These are phyloP conservation scores for Epichloe aotearoae DNA, from an alignment of 2,329 filamentous ascomycete species.

Conservation along the genomic window DNA sequence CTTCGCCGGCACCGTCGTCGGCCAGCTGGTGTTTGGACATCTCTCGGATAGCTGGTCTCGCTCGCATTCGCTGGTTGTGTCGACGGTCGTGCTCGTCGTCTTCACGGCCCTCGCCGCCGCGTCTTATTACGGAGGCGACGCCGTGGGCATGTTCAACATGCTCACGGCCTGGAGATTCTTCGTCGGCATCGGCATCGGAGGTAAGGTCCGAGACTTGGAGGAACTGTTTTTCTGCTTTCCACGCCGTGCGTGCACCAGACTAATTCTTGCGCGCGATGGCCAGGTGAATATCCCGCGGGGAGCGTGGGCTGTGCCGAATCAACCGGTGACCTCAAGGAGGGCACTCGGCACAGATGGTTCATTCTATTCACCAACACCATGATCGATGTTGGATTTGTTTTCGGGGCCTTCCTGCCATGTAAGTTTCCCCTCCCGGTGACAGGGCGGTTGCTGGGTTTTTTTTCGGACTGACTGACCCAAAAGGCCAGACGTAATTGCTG, in stretches of 20 bases:
- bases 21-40: constrained; percentile 69
- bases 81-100: constrained; percentile 70
- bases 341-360: constrained; percentile 78
- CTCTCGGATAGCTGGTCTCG: constrained; percentile 75
- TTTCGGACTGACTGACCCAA: background rate
- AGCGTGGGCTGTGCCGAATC: constrained; percentile 67
- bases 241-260: too few relatives aligned
- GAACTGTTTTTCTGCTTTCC: too few relatives aligned
- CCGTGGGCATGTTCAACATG: constrained; percentile 58
- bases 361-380: constrained; percentile 81
- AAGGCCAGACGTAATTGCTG: constrained; percentile 33
- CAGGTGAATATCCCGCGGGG: constrained; percentile 66
- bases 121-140: constrained; percentile 60
- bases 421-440: constrained; percentile 1
- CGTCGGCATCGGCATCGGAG: constrained; percentile 65
- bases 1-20: constrained; percentile 75
- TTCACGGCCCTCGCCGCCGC: constrained; percentile 72
- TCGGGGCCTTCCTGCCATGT: constrained; percentile 63
- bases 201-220: constrained; percentile 15
- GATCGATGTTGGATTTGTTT: constrained; percentile 73
- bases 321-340: constrained; percentile 66
- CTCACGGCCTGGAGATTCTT: constrained; percentile 79
- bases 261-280: too few relatives aligned
- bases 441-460: background rate
- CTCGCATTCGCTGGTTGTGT: constrained; percentile 66